phyloP scores from a whole-genome alignment of 2,329 filamentous ascomycete species.

The Stachybotrys echinatus region DNA sequence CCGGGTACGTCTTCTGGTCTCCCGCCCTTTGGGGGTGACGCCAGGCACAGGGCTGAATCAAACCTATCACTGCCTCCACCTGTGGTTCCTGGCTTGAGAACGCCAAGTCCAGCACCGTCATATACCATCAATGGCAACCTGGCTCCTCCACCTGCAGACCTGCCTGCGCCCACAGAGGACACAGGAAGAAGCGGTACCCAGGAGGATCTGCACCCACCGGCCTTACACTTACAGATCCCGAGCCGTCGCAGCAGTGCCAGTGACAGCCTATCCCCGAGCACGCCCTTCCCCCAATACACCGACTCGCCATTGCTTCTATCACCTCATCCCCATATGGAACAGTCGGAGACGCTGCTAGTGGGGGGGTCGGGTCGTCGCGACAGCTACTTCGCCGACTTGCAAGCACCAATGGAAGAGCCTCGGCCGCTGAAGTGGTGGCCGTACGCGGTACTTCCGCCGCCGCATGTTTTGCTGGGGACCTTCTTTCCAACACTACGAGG shows the following conservation, averaged over 20 bases:
- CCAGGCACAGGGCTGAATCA: constrained; percentile 12
- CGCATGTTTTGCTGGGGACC: constrained; percentile 64
- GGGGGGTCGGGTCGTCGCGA: constrained; percentile 28
- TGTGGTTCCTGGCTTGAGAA: constrained; percentile 13
- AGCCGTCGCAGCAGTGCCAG: constrained; percentile 36
- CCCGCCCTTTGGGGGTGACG: constrained; percentile 13
- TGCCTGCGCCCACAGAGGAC: constrained; percentile 10
- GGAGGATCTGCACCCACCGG: constrained; percentile 8
- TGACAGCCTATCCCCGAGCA: constrained; percentile 41
- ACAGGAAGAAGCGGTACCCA: constrained; percentile 5
- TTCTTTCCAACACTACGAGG: constrained; percentile 82
- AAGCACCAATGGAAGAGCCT: constrained; percentile 28
- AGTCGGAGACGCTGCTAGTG: constrained; percentile 52
- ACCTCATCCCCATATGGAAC: constrained; percentile 32
- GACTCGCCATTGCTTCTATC: constrained; percentile 49
- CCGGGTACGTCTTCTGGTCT: constrained; percentile 10
- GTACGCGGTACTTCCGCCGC: constrained; percentile 65
- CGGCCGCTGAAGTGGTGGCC: constrained; percentile 74
- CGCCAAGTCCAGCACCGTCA: constrained; percentile 21
- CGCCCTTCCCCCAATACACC: constrained; percentile 64
- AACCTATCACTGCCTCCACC: constrained; percentile 13
- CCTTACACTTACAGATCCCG: constrained; percentile 42
- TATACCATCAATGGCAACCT: constrained; percentile 34
- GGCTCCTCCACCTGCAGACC: constrained; percentile 32
- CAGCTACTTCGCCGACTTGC: constrained; percentile 42